Evolutionary conservation across 257 asterid species (phyloP).

Genomic region (Nicotiana otophora): DNA sequence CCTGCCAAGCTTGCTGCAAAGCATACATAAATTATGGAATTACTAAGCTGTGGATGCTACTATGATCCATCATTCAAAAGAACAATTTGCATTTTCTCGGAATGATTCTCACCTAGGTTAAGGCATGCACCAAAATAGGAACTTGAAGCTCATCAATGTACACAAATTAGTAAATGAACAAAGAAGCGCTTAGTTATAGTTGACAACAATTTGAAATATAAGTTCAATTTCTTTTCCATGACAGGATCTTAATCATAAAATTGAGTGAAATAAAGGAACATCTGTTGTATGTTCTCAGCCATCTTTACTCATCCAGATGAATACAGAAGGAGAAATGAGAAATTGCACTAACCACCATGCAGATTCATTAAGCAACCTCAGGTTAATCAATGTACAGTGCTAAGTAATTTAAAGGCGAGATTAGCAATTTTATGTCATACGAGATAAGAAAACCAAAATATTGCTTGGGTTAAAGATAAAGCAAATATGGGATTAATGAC

Average conservation of each 20-base stretch:
- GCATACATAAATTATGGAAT: neutral
- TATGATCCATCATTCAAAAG: neutral
- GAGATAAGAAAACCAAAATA: conserved; percentile 2
- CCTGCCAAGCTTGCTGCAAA: conserved; percentile 30
- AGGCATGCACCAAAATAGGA: neutral
- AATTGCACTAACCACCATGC: neutral
- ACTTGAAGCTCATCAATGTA: neutral
- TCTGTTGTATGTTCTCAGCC: neutral
- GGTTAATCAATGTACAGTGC: neutral
- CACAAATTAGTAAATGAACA: neutral
- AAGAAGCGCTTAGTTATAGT: neutral
- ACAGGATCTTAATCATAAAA: neutral
- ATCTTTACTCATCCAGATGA: neutral
- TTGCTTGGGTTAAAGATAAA: neutral
- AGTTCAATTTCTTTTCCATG: neutral
- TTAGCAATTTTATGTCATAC: neutral
- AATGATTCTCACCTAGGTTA: neutral
- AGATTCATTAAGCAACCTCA: neutral
- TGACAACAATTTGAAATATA: neutral
- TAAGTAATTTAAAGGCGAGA: neutral
- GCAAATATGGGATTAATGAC: neutral
- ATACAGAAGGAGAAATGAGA: neutral
- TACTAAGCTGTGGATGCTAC: neutral
- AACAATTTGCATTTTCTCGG: neutral
- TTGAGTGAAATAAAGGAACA: neutral